Evolutionary conservation across 2,329 filamentous ascomycete species (phyloP), one percentile per base, ranked within the genome.

Genomic region (Mariannaea elegans): DNA sequence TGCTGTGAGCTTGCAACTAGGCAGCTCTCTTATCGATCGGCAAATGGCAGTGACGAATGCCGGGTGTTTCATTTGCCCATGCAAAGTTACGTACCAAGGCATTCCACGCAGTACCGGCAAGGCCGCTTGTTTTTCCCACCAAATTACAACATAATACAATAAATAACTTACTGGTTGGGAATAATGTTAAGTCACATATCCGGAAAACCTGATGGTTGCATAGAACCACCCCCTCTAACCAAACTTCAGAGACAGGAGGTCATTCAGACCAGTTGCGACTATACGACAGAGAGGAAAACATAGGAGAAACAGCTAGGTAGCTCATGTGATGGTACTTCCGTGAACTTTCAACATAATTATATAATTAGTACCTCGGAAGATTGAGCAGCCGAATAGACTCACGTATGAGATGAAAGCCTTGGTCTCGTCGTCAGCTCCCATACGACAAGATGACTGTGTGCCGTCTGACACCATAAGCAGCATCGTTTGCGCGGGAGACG

Each of bases 121-220:
- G 74, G 0, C 90, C 90, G 69, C 90, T n/a, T n/a, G n/a, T n/a
- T n/a, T 92, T 0, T 89, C 90, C 53, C 92, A 87, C 0, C 90
- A 90, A 1, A 88, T 86, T 2, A 92, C 72, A 62, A 87, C 83
- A 70, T 89, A n/a, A 91, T 9, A 86, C 82, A 10, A 91, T 71
- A 1, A 91, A 84, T 0, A 92, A 77, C n/a, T n/a, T 1, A 86
- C 86, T 0, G 88, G 86, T 65, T 88, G 92, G 0, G 89, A 88
- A 2, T 90, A 90, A 71, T 91, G 90, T 4, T 85, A 70, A 1
- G 83, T 79, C 38, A 87, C 76, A 68, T 91, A 92, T 6, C 89
- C 81, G 12, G 90, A 75, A 21, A 89, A 67, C 1, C 87, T 88
- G 2, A 92, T 84, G 3, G n/a, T n/a, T n/a, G n/a, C n/a, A n/a